Evolutionary conservation across 352 stramenopile species (phyloP).

Genomic region (Phytopythium litorale): DNA sequence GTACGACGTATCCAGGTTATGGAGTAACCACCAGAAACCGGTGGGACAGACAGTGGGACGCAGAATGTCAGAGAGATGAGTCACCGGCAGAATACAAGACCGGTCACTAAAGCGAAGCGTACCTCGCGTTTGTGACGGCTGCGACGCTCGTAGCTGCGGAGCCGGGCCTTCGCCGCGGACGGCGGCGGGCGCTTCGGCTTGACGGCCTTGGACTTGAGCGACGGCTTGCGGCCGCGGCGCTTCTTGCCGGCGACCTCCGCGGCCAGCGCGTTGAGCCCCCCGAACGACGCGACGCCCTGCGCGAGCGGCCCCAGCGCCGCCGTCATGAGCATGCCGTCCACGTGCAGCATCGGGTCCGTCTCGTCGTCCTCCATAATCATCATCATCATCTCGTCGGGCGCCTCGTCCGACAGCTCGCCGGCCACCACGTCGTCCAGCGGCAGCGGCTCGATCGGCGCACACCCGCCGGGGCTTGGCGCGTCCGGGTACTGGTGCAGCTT

Average conservation of each 20-base stretch:
- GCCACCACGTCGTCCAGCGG: slow-evolving; percentile 20
- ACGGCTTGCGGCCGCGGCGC: slow-evolving; percentile 35
- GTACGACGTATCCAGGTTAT: background rate
- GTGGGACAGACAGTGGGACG: background rate
- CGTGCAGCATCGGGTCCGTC: slow-evolving; percentile 13
- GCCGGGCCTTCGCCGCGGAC: slow-evolving; percentile 31
- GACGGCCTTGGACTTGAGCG: slow-evolving; percentile 24
- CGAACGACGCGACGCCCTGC: slow-evolving; percentile 1
- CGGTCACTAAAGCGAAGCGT: slow-evolving; percentile 5
- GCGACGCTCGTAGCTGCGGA: slow-evolving; percentile 51
- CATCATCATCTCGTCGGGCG: slow-evolving; percentile 29
- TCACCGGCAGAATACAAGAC: background rate
- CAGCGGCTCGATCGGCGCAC: slow-evolving; percentile 9
- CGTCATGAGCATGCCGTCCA: slow-evolving; percentile 19
- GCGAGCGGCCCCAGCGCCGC: slow-evolving; percentile 19
- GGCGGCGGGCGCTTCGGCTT: slow-evolving; percentile 37
- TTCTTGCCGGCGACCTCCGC: slow-evolving; percentile 29
- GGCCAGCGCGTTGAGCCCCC: slow-evolving; percentile 6
- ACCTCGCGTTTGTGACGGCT: slow-evolving; percentile 53
- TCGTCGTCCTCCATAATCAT: slow-evolving; percentile 25
- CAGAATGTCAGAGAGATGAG: slow-evolving; percentile 2
- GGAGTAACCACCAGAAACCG: background rate
- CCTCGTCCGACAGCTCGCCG: slow-evolving; percentile 26
- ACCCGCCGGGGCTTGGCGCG: slow-evolving; percentile 1
- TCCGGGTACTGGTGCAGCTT: slow-evolving; percentile 2